Percentiles rank a stretch among this genome's conserved stretches.
These are phyloP conservation scores for Lichenothelia convexa DNA, from an alignment of 495 filamentous ascomycete species.

Conservation along the genomic window DNA sequence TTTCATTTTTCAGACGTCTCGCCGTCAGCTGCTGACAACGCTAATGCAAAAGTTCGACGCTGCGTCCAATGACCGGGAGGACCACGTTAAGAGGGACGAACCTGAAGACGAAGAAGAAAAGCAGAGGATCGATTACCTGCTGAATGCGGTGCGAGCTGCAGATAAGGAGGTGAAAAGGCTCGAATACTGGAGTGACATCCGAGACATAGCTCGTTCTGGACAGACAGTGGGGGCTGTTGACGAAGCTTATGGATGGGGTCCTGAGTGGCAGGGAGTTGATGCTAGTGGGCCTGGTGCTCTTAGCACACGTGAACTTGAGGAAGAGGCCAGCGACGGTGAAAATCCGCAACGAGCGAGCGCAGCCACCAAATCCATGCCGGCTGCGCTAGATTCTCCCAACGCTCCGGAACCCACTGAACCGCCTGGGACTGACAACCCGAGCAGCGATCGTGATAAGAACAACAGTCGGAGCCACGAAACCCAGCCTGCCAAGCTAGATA, in stretches of 20 bases:
- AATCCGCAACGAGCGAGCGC: too few species aligned
- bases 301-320: too few species aligned
- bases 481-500: too few species aligned
- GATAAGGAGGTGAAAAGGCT: constrained; percentile 48
- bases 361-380: too few species aligned
- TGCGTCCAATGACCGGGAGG: constrained; percentile 18
- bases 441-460: too few species aligned
- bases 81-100: constrained; percentile 9
- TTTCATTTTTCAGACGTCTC: constrained; percentile 79
- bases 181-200: constrained; percentile 63
- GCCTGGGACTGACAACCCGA: too few species aligned
- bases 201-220: constrained; percentile 37
- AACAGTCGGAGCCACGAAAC: too few species aligned
- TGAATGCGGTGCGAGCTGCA: constrained; percentile 38
- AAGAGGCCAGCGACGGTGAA: too few species aligned
- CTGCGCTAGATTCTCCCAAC: too few species aligned
- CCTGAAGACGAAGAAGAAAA: constrained; percentile 13
- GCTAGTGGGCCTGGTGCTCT: constrained; percentile 13
- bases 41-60: constrained; percentile 46
- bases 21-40: constrained; percentile 51
- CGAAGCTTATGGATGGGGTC: constrained; percentile 6
- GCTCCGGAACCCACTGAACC: too few species aligned
- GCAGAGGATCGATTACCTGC: constrained; percentile 32
- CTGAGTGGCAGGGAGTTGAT: constrained; percentile 10
- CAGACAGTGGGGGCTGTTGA: constrained; percentile 29